phyloP scores from a whole-genome alignment of 2,329 filamentous ascomycete genomes.

The Berkeleyomyces rouxiae region DNA sequence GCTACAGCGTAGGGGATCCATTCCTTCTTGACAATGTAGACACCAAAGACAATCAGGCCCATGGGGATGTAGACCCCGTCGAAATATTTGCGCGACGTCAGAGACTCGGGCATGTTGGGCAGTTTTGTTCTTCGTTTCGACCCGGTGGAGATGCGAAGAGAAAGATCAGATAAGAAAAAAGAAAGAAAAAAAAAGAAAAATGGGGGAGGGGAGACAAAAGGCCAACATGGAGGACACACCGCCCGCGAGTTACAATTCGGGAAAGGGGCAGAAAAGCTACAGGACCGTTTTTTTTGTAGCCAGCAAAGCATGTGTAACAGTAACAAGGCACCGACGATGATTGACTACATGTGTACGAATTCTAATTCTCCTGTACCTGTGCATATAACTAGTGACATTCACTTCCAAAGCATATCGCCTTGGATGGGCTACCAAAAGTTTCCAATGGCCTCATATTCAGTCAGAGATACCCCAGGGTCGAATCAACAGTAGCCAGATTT shows the following conservation, averaged over 20 bases:
- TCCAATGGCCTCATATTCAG: neutral
- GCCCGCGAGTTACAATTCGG: neutral
- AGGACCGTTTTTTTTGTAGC: neutral
- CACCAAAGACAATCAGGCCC: constrained; percentile 60
- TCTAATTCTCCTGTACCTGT: no score
- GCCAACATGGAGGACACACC: neutral
- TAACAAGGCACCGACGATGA: neutral
- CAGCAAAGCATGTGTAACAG: neutral
- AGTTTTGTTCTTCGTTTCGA: neutral
- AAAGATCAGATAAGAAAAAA: neutral
- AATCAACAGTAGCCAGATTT: neutral
- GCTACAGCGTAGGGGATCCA: constrained; percentile 55
- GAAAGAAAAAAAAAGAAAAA: constrained; percentile 2
- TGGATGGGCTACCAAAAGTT: neutral
- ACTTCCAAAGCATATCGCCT: no score
- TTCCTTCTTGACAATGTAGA: constrained; percentile 61
- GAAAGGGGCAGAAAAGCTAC: neutral
- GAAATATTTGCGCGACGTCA: constrained; percentile 46
- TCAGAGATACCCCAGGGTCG: neutral
- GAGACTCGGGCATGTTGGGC: constrained; percentile 22
- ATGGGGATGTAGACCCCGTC: constrained; percentile 73
- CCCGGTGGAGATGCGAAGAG: neutral
- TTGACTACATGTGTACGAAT: neutral
- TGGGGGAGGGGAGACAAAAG: neutral
- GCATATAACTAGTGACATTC: no score